Base-by-base conservation (phyloP, 331 rosid species). In the Malus hybrid region DNA sequence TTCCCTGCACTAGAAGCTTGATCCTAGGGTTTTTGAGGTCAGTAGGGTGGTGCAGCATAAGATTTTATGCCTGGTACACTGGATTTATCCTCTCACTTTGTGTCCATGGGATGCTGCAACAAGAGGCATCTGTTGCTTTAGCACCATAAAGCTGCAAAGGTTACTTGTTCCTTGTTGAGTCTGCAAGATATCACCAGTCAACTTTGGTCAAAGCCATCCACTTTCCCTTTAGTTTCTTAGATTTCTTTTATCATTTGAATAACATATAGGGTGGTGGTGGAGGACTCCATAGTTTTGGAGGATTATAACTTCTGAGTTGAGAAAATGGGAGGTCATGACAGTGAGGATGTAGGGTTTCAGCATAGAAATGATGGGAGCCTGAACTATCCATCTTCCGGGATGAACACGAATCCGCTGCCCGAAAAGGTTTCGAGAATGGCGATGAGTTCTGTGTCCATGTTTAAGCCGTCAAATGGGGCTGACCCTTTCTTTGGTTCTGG, bases 101-200 rank as follows among this genome's bases (percentile, higher is more conserved):
- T 74, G 88, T 83, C 85, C 76, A 76, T 83, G 73, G 86, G 87
- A 71, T 88, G 84, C 86, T 81, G 80, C 79, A 81, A 71, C 86
- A 84, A 76, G 85, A 77, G 89, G 73, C 88, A 88, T 86, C 90
- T 90, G 87, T 90, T 83, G 78, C 99, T 95, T 92, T 92, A 85
- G 85, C 81, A 75, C 78, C 90, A 84, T 88, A 92, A 95, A 92
- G 98, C 98, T 95, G 96, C 89, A 82, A 86, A 82, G 83, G 74
- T 71, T 85, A 72, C 86, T 86, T 89, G 97, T 88, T 90, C 97
- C 92, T 92, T 88, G 96, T 95, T 87, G 82, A 90, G 85, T 91
- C 85, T 85, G 89, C 89, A 88, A 92, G 95, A 93, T 81, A 90
- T 88, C 94, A 85, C 86, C 65, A 73, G 74, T 80, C 86, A 80